Percentiles rank a stretch among this genome's conserved stretches.
Evolutionary conservation across 1,284 basidiomycete species (phyloP).

Genomic region (Papiliotrema laurentii): DNA sequence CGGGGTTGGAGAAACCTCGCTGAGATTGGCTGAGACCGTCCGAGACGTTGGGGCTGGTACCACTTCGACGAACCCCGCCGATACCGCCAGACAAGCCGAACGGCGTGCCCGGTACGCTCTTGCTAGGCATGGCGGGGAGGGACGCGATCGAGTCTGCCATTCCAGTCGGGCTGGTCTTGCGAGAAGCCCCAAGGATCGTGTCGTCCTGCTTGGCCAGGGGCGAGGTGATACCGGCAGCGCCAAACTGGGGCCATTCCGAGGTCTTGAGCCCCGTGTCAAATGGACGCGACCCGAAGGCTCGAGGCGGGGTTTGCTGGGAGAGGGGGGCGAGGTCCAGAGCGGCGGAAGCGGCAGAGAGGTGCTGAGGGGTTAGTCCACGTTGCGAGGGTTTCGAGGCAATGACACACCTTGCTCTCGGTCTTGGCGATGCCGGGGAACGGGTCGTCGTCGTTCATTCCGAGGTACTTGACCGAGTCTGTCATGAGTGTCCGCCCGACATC

Average conservation of each 20-base stretch:
- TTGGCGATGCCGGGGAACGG: slow-evolving; percentile 60
- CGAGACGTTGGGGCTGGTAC: slow-evolving; percentile 26
- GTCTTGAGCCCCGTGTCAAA: slow-evolving; percentile 61
- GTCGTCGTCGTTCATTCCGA: slow-evolving; percentile 88
- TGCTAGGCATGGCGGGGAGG: slow-evolving; percentile 47
- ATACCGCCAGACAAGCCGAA: slow-evolving; percentile 32
- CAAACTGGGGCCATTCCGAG: slow-evolving; percentile 91
- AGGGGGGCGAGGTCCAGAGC: slow-evolving; percentile 88
- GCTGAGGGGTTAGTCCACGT: slow-evolving; percentile 15
- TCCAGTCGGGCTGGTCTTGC: slow-evolving; percentile 49
- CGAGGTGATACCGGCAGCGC: slow-evolving; percentile 52
- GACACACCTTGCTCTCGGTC: slow-evolving; percentile 58
- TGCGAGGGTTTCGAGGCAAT: no score
- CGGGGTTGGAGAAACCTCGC: slow-evolving; percentile 49
- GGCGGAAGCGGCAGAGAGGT: slow-evolving; percentile 84
- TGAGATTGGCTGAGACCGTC: slow-evolving; percentile 38
- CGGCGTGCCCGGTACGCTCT: slow-evolving; percentile 46
- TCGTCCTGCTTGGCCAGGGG: slow-evolving; percentile 54
- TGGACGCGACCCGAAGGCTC: slow-evolving; percentile 58
- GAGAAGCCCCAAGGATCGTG: slow-evolving; percentile 59
- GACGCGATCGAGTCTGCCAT: slow-evolving; percentile 47
- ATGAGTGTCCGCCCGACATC: neutral
- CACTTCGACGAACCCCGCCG: slow-evolving; percentile 27
- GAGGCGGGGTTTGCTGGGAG: slow-evolving; percentile 72
- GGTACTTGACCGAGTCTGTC: slow-evolving; percentile 69